Conservation (phyloP, 176 grass and related monocot genomes). For the Carex parvula region DNA sequence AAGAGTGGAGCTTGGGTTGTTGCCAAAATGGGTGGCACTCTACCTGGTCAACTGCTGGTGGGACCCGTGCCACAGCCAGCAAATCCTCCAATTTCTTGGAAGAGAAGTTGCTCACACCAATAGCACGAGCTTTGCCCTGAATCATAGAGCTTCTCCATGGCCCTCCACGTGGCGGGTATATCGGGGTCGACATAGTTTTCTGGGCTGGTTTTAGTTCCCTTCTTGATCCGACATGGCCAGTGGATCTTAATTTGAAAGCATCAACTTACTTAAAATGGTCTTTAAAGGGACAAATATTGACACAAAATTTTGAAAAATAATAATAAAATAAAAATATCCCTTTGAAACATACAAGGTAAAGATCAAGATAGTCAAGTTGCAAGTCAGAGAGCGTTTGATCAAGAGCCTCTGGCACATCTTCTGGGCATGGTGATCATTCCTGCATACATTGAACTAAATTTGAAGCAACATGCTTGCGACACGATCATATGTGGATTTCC, state of each 20-base stretch:
- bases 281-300: conserved; percentile 11
- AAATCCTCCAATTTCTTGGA: conserved; percentile 46
- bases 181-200: conserved; percentile 38
- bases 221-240: conserved; percentile 33
- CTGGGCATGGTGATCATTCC: conserved; percentile 62
- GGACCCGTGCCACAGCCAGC: conserved; percentile 38
- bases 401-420: conserved; percentile 66
- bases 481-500: not conserved
- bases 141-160: conserved; percentile 45
- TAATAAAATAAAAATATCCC: too few relatives aligned
- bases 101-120: conserved; percentile 59
- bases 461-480: not conserved
- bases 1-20: conserved; percentile 33
- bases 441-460: conserved; percentile 23
- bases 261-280: not conserved
- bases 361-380: conserved; percentile 84
- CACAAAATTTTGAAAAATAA: too few relatives aligned
- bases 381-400: conserved; percentile 52
- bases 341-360: conserved; percentile 67
- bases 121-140: conserved; percentile 43
- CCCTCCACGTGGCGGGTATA: conserved; percentile 46
- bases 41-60: conserved; percentile 50
- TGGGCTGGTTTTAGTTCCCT: conserved; percentile 27
- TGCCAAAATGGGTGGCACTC: conserved; percentile 52
- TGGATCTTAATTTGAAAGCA: conserved; percentile 34